A percentile compares a stretch with the other conserved stretches of the same genome.
These are phyloP conservation scores for Rhodosporidiobolus odoratus DNA, from an alignment of 768 basidiomycete genomes.

Conservation along the genomic window DNA sequence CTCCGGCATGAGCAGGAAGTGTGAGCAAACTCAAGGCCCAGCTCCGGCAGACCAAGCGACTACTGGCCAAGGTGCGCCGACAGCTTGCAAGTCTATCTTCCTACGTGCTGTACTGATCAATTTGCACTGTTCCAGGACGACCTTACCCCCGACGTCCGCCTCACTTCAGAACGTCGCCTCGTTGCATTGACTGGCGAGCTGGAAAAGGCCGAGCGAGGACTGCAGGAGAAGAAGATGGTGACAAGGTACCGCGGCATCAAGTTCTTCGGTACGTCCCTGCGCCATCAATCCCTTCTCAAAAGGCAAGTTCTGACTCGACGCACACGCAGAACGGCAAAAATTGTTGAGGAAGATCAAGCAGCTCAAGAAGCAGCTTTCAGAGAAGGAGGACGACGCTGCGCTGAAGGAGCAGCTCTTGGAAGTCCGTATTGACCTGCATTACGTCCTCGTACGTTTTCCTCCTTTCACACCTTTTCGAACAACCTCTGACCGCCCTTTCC, in stretches of 20 bases:
- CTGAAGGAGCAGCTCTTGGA: slow-evolving; percentile 52
- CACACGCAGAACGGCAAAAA: slow-evolving; percentile 71
- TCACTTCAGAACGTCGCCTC: slow-evolving; percentile 72
- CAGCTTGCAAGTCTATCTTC: not conserved
- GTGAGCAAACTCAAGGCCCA: slow-evolving; percentile 80
- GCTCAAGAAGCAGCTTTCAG: slow-evolving; percentile 55
- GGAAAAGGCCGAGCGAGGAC: slow-evolving; percentile 57
- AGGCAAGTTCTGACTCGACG: too few relatives aligned
- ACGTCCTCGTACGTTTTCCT: slow-evolving; percentile 61
- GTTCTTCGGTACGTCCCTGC: slow-evolving; percentile 75
- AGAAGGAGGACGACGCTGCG: not conserved
- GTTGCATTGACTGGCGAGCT: slow-evolving; percentile 71
- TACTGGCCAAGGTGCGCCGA: slow-evolving; percentile 70
- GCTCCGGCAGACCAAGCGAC: slow-evolving; percentile 71
- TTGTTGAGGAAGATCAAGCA: slow-evolving; percentile 70
- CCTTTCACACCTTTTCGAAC: not conserved
- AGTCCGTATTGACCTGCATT: slow-evolving; percentile 82
- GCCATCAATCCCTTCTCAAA: too few relatives aligned
- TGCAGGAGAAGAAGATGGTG: slow-evolving; percentile 68
- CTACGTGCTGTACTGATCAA: not conserved
- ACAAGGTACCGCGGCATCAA: slow-evolving; percentile 80
- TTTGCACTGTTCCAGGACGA: slow-evolving; percentile 55
- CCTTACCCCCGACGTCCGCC: slow-evolving; percentile 74
- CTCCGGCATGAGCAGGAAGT: slow-evolving; percentile 3
- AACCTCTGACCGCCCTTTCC: not conserved